Evolutionary conservation across 768 basidiomycete genomes (phyloP).

Genomic region (Trichaptum fuscoviolaceum): DNA sequence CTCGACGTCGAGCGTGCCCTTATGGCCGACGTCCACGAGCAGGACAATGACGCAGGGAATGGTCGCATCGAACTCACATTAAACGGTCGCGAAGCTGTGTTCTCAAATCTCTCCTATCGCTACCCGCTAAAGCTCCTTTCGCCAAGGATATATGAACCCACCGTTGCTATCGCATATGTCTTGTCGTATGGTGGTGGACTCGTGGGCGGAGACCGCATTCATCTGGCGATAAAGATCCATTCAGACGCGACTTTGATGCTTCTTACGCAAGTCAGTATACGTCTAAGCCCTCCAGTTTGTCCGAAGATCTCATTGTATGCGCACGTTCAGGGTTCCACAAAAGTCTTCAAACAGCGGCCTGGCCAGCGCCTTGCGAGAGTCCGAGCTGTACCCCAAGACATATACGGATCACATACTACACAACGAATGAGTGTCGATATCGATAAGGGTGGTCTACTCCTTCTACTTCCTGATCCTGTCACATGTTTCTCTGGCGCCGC

Average conservation of each 20-base stretch:
- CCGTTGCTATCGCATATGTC: constrained; percentile 68
- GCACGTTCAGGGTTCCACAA: constrained; percentile 72
- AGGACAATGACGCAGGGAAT: constrained; percentile 30
- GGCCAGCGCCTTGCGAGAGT: constrained; percentile 52
- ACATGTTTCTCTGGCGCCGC: constrained; percentile 84
- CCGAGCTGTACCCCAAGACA: constrained; percentile 10
- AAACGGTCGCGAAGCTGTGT: constrained; percentile 52
- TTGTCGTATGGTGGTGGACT: constrained; percentile 90
- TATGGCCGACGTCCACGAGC: neutral
- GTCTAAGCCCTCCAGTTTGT: neutral
- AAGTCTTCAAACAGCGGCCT: constrained; percentile 81
- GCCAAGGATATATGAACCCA: constrained; percentile 45
- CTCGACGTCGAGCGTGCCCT: neutral
- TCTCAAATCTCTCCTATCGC: constrained; percentile 69
- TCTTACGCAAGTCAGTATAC: constrained; percentile 70
- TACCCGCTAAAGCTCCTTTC: constrained; percentile 90
- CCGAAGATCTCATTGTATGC: constrained; percentile 5
- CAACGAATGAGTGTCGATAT: constrained; percentile 63
- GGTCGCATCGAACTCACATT: constrained; percentile 53
- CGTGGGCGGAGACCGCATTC: constrained; percentile 76
- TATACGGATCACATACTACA: constrained; percentile 14
- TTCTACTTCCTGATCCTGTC: constrained; percentile 88
- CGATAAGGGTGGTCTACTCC: constrained; percentile 47
- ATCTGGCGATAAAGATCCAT: constrained; percentile 56
- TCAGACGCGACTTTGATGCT: constrained; percentile 57